Percentiles rank a stretch among this genome's conserved stretches.
These are phyloP conservation scores for Diplodia mutila DNA, from an alignment of 2,329 filamentous ascomycete species.

Conservation along the genomic window DNA sequence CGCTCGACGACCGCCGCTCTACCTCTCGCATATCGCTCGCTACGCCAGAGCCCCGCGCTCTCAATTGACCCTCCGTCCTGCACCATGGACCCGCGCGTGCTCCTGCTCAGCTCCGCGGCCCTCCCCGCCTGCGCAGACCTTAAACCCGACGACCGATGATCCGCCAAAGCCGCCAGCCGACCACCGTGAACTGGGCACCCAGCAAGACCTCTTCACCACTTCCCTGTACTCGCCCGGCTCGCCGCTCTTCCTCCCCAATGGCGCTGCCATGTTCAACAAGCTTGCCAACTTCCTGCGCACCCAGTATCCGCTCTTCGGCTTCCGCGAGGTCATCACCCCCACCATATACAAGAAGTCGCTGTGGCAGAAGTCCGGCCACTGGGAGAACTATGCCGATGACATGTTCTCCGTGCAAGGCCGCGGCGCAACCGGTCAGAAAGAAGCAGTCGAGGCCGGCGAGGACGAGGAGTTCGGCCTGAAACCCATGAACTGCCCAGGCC, in stretches of 20 bases:
- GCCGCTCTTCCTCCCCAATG: constrained; percentile 81
- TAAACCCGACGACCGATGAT: constrained; percentile 28
- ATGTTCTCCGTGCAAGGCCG: constrained; percentile 80
- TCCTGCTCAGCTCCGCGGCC: constrained; percentile 41
- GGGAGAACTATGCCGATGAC: constrained; percentile 88
- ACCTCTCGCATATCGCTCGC: constrained; percentile 23
- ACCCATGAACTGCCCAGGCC: constrained; percentile 92
- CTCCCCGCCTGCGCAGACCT: constrained; percentile 29
- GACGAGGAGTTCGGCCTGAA: constrained; percentile 81
- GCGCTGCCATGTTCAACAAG: constrained; percentile 80
- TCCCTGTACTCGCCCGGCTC: constrained; percentile 83
- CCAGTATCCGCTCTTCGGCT: constrained; percentile 83
- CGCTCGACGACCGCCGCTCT: constrained; percentile 35
- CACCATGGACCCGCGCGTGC: constrained; percentile 32
- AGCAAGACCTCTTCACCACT: constrained; percentile 76
- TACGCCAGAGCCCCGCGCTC: constrained; percentile 5
- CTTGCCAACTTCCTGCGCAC: constrained; percentile 79
- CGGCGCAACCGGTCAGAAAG: constrained; percentile 43
- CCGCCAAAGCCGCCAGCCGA: constrained; percentile 49
- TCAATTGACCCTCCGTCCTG: constrained; percentile 8
- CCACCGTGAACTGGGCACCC: constrained; percentile 55
- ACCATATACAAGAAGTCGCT: constrained; percentile 88
- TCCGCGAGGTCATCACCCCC: constrained; percentile 85
- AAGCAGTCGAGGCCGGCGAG: constrained; percentile 55
- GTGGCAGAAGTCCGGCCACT: constrained; percentile 84